Percentiles rank a stretch among this genome's conserved stretches.
phyloP scores from a whole-genome alignment of 73 alveolate genomes.

The Paramecium tetraurelia region DNA sequence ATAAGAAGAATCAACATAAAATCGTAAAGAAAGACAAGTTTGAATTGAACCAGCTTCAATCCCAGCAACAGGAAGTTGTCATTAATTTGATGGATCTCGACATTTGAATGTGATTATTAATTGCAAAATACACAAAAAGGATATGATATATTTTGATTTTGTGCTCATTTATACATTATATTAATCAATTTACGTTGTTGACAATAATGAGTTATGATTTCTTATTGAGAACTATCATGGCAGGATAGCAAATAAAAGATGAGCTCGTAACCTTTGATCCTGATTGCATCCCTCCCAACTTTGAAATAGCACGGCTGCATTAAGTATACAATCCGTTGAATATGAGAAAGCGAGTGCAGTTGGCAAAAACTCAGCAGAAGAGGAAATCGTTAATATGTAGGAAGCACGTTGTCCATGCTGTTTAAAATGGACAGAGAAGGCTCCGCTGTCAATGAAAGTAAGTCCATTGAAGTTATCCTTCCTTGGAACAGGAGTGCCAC shows the following conservation, averaged over 20 bases:
- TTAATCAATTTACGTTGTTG: neutral
- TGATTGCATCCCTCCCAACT: neutral
- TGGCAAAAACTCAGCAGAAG: neutral
- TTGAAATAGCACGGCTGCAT: neutral
- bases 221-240: neutral
- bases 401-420: neutral
- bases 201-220: neutral
- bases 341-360: neutral
- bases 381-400: neutral
- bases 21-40: neutral
- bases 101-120: neutral
- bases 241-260: neutral
- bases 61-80: neutral
- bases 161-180: neutral
- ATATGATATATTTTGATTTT: neutral
- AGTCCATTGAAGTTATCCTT: neutral
- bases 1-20: neutral
- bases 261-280: neutral
- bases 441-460: neutral
- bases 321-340: neutral
- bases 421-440: neutral
- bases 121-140: neutral
- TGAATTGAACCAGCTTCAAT: neutral
- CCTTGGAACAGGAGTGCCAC: neutral
- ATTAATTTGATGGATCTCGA: neutral